Percentiles rank a stretch among this genome's conserved stretches.
Evolutionary conservation across 306 rosid genomes (phyloP).

Genomic region (Styphnolobium japonicum): DNA sequence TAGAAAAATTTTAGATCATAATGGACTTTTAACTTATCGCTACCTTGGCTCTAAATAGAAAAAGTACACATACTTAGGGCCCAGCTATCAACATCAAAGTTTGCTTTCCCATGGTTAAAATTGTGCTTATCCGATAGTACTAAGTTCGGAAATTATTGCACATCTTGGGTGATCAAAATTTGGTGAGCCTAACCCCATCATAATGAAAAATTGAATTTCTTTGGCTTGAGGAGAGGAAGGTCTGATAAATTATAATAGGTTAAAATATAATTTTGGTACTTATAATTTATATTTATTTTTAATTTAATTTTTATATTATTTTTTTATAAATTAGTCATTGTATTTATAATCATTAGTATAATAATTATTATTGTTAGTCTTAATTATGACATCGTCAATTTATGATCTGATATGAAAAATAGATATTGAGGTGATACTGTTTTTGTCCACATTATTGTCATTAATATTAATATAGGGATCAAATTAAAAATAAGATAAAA

Average conservation of each 20-base stretch:
- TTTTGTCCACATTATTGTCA: too few relatives aligned
- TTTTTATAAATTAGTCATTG: too few relatives aligned
- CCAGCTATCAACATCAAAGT: constrained; percentile 28
- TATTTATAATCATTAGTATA: too few relatives aligned
- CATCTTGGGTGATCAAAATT: constrained; percentile 16
- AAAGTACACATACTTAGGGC: constrained; percentile 15
- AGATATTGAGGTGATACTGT: too few relatives aligned
- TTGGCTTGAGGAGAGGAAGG: not conserved
- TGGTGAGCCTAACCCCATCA: constrained; percentile 12
- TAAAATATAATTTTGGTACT: too few relatives aligned
- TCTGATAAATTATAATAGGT: not conserved
- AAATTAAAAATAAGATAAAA: too few relatives aligned
- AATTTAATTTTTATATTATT: too few relatives aligned
- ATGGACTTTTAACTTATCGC: constrained; percentile 32
- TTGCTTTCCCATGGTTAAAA: not conserved
- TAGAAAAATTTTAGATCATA: constrained; percentile 16
- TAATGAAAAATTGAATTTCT: not conserved
- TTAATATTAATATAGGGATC: too few relatives aligned
- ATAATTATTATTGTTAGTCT: too few relatives aligned
- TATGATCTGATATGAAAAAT: too few relatives aligned
- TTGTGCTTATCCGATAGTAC: not conserved
- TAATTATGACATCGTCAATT: too few relatives aligned
- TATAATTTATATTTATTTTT: too few relatives aligned
- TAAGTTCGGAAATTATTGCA: constrained; percentile 40
- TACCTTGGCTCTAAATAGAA: constrained; percentile 32